Conservation (phyloP, 768 basidiomycete species). For the Termitomyces titanicus region DNA sequence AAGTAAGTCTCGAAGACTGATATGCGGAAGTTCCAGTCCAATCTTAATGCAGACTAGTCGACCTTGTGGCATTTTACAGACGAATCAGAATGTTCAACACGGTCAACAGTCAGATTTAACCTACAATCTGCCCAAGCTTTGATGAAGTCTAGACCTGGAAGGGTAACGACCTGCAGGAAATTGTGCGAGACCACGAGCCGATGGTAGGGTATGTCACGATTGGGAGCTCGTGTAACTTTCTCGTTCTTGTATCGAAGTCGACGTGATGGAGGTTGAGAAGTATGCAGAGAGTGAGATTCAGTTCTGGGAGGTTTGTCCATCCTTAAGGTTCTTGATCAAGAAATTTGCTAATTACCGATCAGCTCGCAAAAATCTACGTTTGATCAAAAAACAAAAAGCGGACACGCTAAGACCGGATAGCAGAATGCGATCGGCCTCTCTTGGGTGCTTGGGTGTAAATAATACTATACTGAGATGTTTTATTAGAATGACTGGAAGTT, state of each 20-base stretch:
- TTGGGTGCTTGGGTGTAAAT: too few relatives aligned
- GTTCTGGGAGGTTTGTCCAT: not conserved
- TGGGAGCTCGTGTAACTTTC: not conserved
- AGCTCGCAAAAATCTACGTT: not conserved
- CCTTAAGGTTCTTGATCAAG: not conserved
- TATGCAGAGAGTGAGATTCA: not conserved
- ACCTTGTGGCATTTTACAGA: not conserved
- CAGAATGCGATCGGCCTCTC: too few relatives aligned
- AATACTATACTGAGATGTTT: too few relatives aligned
- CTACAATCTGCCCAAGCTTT: constrained; percentile 13
- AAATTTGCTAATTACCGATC: not conserved
- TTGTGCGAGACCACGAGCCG: not conserved
- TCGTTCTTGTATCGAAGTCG: not conserved
- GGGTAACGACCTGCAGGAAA: not conserved
- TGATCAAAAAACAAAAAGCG: not conserved
- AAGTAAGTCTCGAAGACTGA: not conserved
- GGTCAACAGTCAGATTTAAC: not conserved
- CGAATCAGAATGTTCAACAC: not conserved
- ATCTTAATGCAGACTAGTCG: not conserved
- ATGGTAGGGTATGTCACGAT: not conserved
- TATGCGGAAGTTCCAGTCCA: not conserved
- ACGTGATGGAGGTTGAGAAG: not conserved
- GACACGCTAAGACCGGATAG: too few relatives aligned
- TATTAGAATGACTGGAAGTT: too few relatives aligned
- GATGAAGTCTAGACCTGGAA: constrained; percentile 9